Evolutionary conservation across 2,329 filamentous ascomycete species (phyloP).

Genomic region (Cladosporium sp.): DNA sequence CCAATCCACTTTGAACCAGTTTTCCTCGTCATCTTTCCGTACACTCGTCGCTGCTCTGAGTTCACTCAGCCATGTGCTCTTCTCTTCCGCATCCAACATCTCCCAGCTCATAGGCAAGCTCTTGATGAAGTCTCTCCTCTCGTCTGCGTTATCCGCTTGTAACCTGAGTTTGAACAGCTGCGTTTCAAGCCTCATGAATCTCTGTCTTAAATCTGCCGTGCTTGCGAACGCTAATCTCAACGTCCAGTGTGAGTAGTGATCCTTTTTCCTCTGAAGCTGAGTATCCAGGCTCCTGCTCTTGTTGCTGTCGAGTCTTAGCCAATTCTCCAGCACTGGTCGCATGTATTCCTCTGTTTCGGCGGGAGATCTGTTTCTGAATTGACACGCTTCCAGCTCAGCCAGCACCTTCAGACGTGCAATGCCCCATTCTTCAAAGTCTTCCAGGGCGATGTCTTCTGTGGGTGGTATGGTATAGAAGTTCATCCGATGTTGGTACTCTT

Average conservation of each 20-base stretch:
- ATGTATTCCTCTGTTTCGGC: constrained; percentile 80
- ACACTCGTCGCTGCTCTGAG: constrained; percentile 56
- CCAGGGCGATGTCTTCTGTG: constrained; percentile 89
- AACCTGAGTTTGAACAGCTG: constrained; percentile 84
- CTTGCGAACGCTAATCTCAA: constrained; percentile 86
- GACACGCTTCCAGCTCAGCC: constrained; percentile 87
- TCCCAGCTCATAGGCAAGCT: constrained; percentile 81
- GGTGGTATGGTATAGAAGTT: constrained; percentile 90
- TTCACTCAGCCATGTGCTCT: constrained; percentile 59
- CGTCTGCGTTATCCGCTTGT: constrained; percentile 67
- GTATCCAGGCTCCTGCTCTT: constrained; percentile 58
- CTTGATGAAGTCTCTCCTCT: constrained; percentile 72
- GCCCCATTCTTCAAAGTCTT: constrained; percentile 98
- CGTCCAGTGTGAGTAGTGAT: constrained; percentile 98
- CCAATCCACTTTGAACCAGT: constrained; percentile 97
- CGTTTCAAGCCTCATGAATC: constrained; percentile 82
- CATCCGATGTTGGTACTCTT: constrained; percentile 77
- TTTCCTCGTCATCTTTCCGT: constrained; percentile 66
- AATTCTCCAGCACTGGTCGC: constrained; percentile 80
- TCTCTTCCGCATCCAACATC: constrained; percentile 74
- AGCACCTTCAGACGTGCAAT: constrained; percentile 87
- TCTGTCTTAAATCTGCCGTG: constrained; percentile 82
- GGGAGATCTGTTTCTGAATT: constrained; percentile 85
- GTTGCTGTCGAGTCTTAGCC: constrained; percentile 74
- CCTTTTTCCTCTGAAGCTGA: constrained; percentile 76